Evolutionary conservation across 1,284 basidiomycete species (phyloP), one percentile per base, ranked within the genome.

Genomic region (Erythrobasidium hasegawianum): DNA sequence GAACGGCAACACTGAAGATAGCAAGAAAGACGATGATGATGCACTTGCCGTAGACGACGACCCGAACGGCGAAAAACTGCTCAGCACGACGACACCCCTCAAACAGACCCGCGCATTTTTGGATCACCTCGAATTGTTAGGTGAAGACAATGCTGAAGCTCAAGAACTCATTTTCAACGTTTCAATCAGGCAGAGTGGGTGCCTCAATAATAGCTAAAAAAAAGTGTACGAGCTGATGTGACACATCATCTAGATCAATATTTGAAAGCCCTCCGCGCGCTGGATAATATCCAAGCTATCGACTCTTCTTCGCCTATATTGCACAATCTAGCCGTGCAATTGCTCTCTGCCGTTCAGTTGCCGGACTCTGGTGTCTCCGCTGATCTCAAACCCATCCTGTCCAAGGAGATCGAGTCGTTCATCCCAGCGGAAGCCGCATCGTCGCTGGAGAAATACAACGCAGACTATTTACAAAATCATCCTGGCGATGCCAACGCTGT

Each of bases 121-220:
- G 29, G 79, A 80, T n/a, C 87, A 87, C 1, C 77, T 97, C 11
- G 81, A 83, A 18, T 79, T 78, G 1, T 78, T 86, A 29, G 82
- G 81, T 1, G 76, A 79, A 14, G 75, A 81, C 0, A 80, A 84
- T 57, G 76, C 89, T 8, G 85, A 89, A 43, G 85, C 85, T 4
- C 94, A 90, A 87, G 76, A 86, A 49, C 81, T 82, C 0, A 81
- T 83, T 1, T 96, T 90, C 74, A 91, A 97, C 74, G 86, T 97
- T 26, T 85, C 88, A 24, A 77, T 89, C 20, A 81, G 91, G 58
- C 81, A 87, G 75, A 84, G 89, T 90, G 73, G 74, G 86, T 80
- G 13, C 16, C 39, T 22, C 50, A 41, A 29, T 26, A 39, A 26
- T n/a, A 45, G 24, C 26, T 24, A 29, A 47, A n/a, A n/a, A 41